A percentile compares a stretch with the other conserved stretches of the same genome.
Conservation (phyloP, 805 yeast species). For the Starmerella vitae region DNA sequence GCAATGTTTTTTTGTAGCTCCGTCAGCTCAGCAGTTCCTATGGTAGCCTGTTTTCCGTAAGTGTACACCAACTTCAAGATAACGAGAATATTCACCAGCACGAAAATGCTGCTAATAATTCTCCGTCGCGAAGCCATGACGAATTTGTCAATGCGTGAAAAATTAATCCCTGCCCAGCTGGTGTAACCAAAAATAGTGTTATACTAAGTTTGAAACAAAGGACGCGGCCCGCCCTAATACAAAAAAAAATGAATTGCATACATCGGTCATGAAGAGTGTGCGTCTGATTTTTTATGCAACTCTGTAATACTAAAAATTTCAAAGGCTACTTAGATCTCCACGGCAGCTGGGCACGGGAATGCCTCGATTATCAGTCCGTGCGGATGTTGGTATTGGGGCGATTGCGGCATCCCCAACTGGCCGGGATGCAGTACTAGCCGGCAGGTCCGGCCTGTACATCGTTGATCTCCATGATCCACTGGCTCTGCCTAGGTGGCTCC, state of each 20-base stretch:
- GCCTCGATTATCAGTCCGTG: constrained; percentile 65
- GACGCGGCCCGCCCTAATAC: too few species aligned
- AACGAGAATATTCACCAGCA: constrained; percentile 6
- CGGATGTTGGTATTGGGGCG: constrained; percentile 85
- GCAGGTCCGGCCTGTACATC: constrained; percentile 68
- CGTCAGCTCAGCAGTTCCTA: background rate
- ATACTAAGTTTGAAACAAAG: too few species aligned
- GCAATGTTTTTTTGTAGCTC: background rate
- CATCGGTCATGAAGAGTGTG: too few species aligned
- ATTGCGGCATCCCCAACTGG: constrained; percentile 84
- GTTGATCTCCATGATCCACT: constrained; percentile 94
- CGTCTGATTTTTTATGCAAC: too few species aligned
- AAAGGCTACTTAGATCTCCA: too few species aligned
- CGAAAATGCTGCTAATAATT: constrained; percentile 5
- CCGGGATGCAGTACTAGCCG: constrained; percentile 85
- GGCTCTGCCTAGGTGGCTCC: constrained; percentile 86
- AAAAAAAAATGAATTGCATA: too few species aligned
- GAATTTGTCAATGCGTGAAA: too few species aligned
- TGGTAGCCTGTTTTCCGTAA: background rate
- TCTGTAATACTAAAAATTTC: too few species aligned
- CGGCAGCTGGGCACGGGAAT: too few species aligned
- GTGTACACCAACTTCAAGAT: constrained; percentile 4
- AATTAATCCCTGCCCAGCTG: too few species aligned
- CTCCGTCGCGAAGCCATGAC: constrained; percentile 37
- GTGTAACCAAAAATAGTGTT: too few species aligned